Base-by-base conservation (phyloP, 306 rosid genomes). In the Acacia confusa region DNA sequence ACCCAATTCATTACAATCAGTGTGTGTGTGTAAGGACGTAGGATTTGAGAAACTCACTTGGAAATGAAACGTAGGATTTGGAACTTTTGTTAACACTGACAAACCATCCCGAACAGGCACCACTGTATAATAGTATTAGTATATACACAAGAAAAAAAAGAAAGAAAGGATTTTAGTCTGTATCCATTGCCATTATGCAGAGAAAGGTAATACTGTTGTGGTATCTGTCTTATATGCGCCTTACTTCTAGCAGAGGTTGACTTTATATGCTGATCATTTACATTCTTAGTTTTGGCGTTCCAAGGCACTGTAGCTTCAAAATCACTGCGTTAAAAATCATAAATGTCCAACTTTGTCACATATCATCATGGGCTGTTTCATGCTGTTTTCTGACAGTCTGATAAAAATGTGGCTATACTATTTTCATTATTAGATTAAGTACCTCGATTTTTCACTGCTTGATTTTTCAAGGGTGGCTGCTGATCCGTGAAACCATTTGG, bases 31-130 rank as follows among this genome's bases (percentile, higher is more conserved):
- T 4, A 13, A 47, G 17, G 52, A 47, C 16, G 17, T 47, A 47
- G 15, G 19, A 50, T 86, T 1, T 52, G 25, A 52, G 9, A 52
- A 52, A 52, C 60, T 52, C 25, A 52, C 60, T 52, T 52, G 60
- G 60, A 52, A 52, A 52, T 52, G 60, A 52, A 55, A 55, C 66
- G 88, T 78, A 57, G 94, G 87, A 78, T 86, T 91, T 72, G 90
- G 86, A 45, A 82, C 89, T 77, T 88, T 89, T 28, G 95, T 85
- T 63, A 87, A 83, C n/a, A 84, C 79, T 25, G 92, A 87, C 64
- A 89, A 76, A 60, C 90, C 87, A 41, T 90, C 92, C n/a, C 65
- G 70, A 79, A 83, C 87, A n/a, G 96, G 93, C 61, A 84, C 78
- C 87, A 76, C 86, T 89, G 68, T 28, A 72, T 61, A 67, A 76